These are phyloP conservation scores for Drechslera avenae DNA, from an alignment of 2,329 filamentous ascomycete genomes.

Conservation along the genomic window DNA sequence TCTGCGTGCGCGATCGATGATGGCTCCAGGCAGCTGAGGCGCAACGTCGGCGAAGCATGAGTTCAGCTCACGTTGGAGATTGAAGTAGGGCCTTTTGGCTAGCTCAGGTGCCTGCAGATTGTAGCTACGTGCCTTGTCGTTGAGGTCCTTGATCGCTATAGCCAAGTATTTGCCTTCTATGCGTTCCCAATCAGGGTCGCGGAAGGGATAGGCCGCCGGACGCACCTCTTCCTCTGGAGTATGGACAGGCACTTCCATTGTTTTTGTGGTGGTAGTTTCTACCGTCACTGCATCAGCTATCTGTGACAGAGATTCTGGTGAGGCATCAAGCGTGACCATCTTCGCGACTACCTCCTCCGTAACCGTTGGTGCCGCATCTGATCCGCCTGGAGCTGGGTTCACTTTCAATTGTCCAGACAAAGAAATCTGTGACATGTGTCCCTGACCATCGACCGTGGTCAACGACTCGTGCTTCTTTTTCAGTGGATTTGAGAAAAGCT, in stretches of 20 bases:
- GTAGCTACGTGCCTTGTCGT: constrained; percentile 81
- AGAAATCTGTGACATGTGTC: constrained; percentile 55
- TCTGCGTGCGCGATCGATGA: constrained; percentile 68
- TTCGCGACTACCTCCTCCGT: constrained; percentile 37
- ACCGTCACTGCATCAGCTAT: neutral
- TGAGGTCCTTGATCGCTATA: constrained; percentile 77
- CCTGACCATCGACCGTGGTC: constrained; percentile 52
- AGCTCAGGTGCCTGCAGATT: constrained; percentile 93
- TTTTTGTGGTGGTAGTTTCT: constrained; percentile 18
- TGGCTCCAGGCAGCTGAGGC: constrained; percentile 72
- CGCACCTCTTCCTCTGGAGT: constrained; percentile 39
- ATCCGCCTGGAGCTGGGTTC: constrained; percentile 16
- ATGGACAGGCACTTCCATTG: constrained; percentile 18
- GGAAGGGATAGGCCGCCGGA: constrained; percentile 63
- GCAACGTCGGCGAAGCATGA: constrained; percentile 87
- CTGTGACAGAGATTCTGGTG: constrained; percentile 8
- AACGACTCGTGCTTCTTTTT: constrained; percentile 52
- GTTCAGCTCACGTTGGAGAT: constrained; percentile 78
- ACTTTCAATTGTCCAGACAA: constrained; percentile 52
- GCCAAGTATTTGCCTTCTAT: constrained; percentile 76
- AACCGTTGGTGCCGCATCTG: constrained; percentile 20
- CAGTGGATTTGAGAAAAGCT: constrained; percentile 67
- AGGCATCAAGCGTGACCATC: constrained; percentile 19
- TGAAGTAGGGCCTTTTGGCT: constrained; percentile 91
- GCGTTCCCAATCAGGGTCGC: constrained; percentile 76